phyloP scores from a whole-genome alignment of 2,329 filamentous ascomycete species.

The Madurella fahalii region DNA sequence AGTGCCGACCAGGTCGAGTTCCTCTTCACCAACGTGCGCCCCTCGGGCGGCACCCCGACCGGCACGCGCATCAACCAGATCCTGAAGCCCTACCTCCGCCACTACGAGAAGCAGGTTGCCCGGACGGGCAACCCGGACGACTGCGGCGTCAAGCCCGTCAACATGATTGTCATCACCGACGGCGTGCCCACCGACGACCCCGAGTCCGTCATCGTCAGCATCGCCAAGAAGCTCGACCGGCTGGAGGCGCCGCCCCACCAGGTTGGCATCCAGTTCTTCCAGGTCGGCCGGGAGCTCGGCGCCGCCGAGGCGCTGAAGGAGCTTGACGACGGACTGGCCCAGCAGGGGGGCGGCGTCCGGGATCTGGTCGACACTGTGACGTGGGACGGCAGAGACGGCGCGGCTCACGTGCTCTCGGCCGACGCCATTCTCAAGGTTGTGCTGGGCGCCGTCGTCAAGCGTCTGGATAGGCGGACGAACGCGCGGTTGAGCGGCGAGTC shows the following conservation, averaged over 20 bases:
- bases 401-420: conserved; percentile 50
- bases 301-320: conserved; percentile 63
- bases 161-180: conserved; percentile 91
- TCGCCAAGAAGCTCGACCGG: conserved; percentile 66
- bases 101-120: conserved; percentile 41
- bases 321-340: conserved; percentile 69
- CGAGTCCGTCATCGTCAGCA: conserved; percentile 61
- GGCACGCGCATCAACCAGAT: conserved; percentile 68
- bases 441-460: conserved; percentile 69
- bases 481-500: conserved; percentile 1
- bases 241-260: conserved; percentile 72
- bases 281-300: conserved; percentile 69
- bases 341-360: conserved; percentile 53
- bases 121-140: conserved; percentile 37
- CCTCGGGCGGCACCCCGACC: conserved; percentile 67
- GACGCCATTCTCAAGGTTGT: conserved; percentile 78
- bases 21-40: conserved; percentile 67
- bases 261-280: conserved; percentile 92
- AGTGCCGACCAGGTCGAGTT: conserved; percentile 53
- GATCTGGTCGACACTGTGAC: conserved; percentile 93
- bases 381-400: conserved; percentile 53
- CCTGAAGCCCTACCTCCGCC: conserved; percentile 64
- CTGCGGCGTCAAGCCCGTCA: conserved; percentile 46
- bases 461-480: conserved; percentile 50
- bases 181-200: conserved; percentile 77